Base-by-base conservation (phyloP, 495 filamentous ascomycete species). In the Lepraria neglecta region DNA sequence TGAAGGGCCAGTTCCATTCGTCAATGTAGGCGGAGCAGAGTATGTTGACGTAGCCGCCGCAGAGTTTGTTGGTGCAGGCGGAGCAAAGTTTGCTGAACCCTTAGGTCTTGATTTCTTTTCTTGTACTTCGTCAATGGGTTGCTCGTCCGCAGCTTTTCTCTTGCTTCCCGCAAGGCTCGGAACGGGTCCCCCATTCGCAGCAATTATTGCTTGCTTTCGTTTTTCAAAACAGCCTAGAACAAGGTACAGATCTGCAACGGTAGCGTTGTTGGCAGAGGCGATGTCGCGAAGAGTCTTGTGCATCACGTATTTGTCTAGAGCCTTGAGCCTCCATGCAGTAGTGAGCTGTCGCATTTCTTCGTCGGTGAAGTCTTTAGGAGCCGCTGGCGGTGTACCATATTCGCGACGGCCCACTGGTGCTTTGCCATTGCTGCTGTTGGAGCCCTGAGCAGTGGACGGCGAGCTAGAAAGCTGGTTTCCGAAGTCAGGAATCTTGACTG, bases 251-350 rank as follows among this genome's bases (percentile, higher is more conserved):
- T 12, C 21, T 38, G 15, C 61, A 33, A 10, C 31, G 6, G 35
- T 10, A 38, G 35, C 35, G 35, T 38, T 38, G 12, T 38, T 38
- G 9, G 5, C 35, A 38, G 35, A 38, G 35, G 12, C 1, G 9
- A 38, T 58, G 30, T 47, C 44, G 4, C 53, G 35, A 9, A 68
- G 54, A 35, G 58, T 60, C 11, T 53, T 51, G 46, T 64, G 28
- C 44, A 70, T 58, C 15, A 65, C 68, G 19, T 57, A 61, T 40
- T 72, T 38, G 35, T 38, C 65, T 11, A 72, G 46, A 4, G n/a
- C 54, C 31, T 56, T 65, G 33, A 71, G 51, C 30, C 66, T 68
- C 59, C 56, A 70, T 15, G 59, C 64, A 12, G 60, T 61, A 21
- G 60, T 60, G 38, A 65, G 63, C 21, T 67, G 58, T 42, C 58